Evolutionary conservation across 108 stramenopile species (phyloP).

Genomic region (Fistulifera pelliculosa): DNA sequence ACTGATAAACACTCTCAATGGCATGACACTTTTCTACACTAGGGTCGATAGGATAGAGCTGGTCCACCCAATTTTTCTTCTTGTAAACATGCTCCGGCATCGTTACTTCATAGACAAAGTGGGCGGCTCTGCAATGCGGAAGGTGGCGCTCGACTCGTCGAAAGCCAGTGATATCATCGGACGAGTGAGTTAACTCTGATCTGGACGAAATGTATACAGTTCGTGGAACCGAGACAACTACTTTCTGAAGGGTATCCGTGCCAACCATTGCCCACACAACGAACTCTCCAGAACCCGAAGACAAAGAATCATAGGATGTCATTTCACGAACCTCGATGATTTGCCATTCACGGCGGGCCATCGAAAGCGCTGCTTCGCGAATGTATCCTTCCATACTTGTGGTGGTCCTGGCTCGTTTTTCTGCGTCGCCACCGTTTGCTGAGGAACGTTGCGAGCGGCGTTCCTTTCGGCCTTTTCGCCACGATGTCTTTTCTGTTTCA

Average conservation of each 20-base stretch:
- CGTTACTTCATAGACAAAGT: conserved; percentile 80
- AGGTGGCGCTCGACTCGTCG: conserved; percentile 73
- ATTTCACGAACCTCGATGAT: conserved; percentile 88
- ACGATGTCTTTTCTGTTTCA: conserved; percentile 73
- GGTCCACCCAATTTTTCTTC: conserved; percentile 48
- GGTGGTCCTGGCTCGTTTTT: conserved; percentile 33
- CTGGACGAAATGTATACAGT: conserved; percentile 65
- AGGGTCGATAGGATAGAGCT: conserved; percentile 26
- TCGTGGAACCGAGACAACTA: conserved; percentile 75
- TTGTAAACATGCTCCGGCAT: conserved; percentile 74
- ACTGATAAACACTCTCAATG: conserved; percentile 11
- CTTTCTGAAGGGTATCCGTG: conserved; percentile 62
- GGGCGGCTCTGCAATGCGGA: conserved; percentile 69
- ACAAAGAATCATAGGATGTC: conserved; percentile 45
- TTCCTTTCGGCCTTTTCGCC: conserved; percentile 62
- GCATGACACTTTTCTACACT: conserved; percentile 26
- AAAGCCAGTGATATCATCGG: conserved; percentile 24
- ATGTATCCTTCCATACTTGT: conserved; percentile 74
- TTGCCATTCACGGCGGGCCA: conserved; percentile 78
- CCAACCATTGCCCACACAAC: conserved; percentile 89
- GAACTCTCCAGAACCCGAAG: conserved; percentile 71
- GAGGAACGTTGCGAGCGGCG: conserved; percentile 10
- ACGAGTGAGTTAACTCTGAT: conserved; percentile 30
- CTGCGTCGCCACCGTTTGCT: conserved; percentile 7
- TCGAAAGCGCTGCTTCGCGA: conserved; percentile 56